Conservation (phyloP, 1,139 yeast species). For the Debaryomyces sp. region DNA sequence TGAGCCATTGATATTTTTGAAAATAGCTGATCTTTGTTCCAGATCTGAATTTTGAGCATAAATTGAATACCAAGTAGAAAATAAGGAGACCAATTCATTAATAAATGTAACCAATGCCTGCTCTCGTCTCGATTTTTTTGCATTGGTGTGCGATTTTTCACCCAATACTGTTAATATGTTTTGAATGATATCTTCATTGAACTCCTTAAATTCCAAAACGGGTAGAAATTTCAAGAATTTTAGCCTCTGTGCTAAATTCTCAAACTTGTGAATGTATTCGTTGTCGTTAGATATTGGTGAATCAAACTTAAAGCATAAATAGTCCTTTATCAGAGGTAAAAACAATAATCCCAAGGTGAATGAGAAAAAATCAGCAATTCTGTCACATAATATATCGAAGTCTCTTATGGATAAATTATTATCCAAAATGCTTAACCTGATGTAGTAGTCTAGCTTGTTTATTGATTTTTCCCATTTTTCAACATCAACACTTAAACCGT, state of each 20-base stretch:
- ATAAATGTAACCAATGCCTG: neutral
- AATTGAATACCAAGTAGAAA: slow-evolving; percentile 6
- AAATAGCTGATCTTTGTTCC: neutral
- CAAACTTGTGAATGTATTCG: slow-evolving; percentile 2
- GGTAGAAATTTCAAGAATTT: slow-evolving; percentile 15
- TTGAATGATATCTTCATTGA: slow-evolving; percentile 5
- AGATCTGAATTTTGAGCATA: neutral
- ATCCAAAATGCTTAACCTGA: slow-evolving; percentile 21
- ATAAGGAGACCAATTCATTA: slow-evolving; percentile 4
- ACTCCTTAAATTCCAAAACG: neutral
- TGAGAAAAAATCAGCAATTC: slow-evolving; percentile 12
- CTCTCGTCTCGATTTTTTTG: slow-evolving; percentile 3
- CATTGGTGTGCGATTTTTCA: neutral
- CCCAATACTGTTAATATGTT: neutral
- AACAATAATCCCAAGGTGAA: slow-evolving; percentile 12
- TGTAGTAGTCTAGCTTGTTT: slow-evolving; percentile 19
- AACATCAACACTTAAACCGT: slow-evolving; percentile 7
- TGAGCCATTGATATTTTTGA: slow-evolving; percentile 11
- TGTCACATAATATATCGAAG: slow-evolving; percentile 13
- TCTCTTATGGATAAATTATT: slow-evolving; percentile 18
- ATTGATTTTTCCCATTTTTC: neutral
- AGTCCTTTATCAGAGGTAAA: slow-evolving; percentile 21
- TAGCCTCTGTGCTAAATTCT: slow-evolving; percentile 12
- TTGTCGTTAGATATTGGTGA: slow-evolving; percentile 10
- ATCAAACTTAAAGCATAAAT: slow-evolving; percentile 12